phyloP scores from a whole-genome alignment of 768 basidiomycete species.

The Auricularia sp. region DNA sequence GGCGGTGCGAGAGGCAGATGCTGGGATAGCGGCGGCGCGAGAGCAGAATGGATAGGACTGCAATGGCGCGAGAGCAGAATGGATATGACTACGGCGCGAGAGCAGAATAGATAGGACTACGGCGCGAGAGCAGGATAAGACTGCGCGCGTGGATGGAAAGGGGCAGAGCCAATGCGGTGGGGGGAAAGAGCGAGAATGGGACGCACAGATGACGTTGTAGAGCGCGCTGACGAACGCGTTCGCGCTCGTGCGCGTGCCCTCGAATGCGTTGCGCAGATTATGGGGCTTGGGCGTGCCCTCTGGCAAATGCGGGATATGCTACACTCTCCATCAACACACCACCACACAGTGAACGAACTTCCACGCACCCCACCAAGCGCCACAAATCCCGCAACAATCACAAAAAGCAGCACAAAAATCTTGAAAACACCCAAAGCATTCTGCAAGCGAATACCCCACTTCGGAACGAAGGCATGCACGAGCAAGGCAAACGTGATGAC shows the following conservation, averaged over 20 bases:
- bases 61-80: too few relatives aligned
- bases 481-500: conserved; percentile 49
- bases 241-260: background rate
- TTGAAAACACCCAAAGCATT: conserved; percentile 55
- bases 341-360: too few relatives aligned
- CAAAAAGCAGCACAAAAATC: conserved; percentile 41
- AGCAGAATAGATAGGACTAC: too few relatives aligned
- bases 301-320: background rate
- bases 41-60: too few relatives aligned
- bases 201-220: conserved; percentile 32
- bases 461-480: conserved; percentile 44
- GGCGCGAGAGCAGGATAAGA: too few relatives aligned
- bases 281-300: background rate
- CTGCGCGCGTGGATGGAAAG: too few relatives aligned
- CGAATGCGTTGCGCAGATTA: background rate
- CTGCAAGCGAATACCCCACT: conserved; percentile 51
- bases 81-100: too few relatives aligned
- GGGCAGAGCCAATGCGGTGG: too few relatives aligned
- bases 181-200: background rate
- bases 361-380: conserved; percentile 2
- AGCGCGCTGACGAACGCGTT: conserved; percentile 41
- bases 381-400: conserved; percentile 45
- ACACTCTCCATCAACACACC: too few relatives aligned
- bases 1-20: too few relatives aligned
- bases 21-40: too few relatives aligned